Evolutionary conservation across 2,329 filamentous ascomycete genomes (phyloP), one percentile per base, ranked within the genome.

Genomic region (Aaosphaeria arxii): DNA sequence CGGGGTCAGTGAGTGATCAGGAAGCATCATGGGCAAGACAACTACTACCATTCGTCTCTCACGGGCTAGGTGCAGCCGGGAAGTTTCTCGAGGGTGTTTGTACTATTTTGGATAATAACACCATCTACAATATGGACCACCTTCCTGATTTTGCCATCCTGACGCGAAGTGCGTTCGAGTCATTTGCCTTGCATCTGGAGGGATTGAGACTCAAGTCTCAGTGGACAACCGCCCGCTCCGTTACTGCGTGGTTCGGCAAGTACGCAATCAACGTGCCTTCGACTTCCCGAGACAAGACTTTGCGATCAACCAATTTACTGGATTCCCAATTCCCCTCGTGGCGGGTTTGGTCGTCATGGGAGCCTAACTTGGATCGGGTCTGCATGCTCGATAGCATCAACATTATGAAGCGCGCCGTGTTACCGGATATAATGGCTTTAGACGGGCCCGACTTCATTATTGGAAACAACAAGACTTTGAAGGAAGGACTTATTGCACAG

Each of bases 341-440:
- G 66, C 55, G 58, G 11, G 49, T 59, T 11, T 69, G 65, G 64
- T 57, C 64, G 29, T 30, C 36, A 4, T 69, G 66, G 66, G 57
- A 41, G 46, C 64, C 66, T 4, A 50, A 64, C 32, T 2, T 59
- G 7, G 29, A 52, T 4, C 52, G 55, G 4, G 46, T 65, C 11
- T 45, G 40, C 3, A 33, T 50, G 7, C 41, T 61, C 9, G 49
- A 56, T 40, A 47, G 44, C 5, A 31, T 61, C 11, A 49, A 55
- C n/a, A 50, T 46, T 31, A 40, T 43, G 6, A 48, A 43, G n/a
- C 48, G 56, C 6, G 51, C 49, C 4, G 33, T 58, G 5, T 40
- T 69, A 3, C 44, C 49, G 5, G 63, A 65, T 38, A 4, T 68
- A 7, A 40, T 62, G 2, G 55, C 58, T 5, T 47, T 69, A 7